These are phyloP conservation scores for Pseudogymnoascus sp. DNA, from an alignment of 2,329 filamentous ascomycete genomes.

Conservation along the genomic window DNA sequence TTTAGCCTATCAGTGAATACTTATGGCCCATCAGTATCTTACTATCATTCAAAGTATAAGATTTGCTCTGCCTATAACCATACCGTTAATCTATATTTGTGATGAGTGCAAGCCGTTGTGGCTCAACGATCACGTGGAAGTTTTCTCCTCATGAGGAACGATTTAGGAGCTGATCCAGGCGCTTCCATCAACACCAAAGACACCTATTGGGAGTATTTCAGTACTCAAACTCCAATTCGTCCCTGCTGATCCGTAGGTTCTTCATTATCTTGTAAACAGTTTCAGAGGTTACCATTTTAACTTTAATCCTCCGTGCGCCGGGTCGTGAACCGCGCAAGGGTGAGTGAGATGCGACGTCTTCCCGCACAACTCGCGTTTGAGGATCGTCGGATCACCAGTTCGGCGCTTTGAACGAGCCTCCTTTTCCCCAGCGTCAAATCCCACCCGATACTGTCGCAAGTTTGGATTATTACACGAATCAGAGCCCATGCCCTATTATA, in stretches of 20 bases:
- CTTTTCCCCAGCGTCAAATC: not conserved
- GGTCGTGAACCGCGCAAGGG: not conserved
- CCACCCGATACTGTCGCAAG: not conserved
- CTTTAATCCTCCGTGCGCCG: not conserved
- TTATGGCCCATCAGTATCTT: too few relatives aligned
- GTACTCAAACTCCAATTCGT: not conserved
- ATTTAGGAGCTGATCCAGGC: not conserved
- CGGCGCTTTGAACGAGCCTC: not conserved
- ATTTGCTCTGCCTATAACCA: not conserved
- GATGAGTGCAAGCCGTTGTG: not conserved
- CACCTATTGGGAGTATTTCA: not conserved
- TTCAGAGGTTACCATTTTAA: not conserved
- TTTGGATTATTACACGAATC: conserved; percentile 10
- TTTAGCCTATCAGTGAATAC: too few relatives aligned
- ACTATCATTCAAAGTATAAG: too few relatives aligned
- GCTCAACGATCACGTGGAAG: not conserved
- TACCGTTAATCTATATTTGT: not conserved
- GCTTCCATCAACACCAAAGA: not conserved
- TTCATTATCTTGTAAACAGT: not conserved
- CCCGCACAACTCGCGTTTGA: not conserved
- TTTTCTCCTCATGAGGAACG: not conserved
- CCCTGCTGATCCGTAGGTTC: not conserved
- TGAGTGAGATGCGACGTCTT: not conserved
- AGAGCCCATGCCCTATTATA: not conserved
- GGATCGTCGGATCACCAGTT: conserved; percentile 1